Conservation (phyloP, 345 rosid species). For the Salix viminalis region DNA sequence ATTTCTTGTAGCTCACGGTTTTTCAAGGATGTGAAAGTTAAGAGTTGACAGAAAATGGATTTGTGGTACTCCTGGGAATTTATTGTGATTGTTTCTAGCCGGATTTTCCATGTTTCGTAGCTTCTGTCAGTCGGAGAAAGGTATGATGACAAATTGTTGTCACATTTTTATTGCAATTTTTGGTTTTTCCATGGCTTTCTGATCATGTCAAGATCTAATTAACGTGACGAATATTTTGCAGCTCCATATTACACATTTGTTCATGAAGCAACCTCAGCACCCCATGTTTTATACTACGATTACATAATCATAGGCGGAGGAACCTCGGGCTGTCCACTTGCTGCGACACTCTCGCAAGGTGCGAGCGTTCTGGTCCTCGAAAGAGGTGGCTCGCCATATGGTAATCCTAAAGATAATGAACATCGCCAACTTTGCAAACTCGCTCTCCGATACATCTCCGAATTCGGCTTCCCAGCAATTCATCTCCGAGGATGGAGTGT, state of each 20-base stretch:
- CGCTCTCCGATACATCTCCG: constrained; percentile 43
- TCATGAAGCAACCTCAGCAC: constrained; percentile 55
- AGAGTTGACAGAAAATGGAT: constrained; percentile 9
- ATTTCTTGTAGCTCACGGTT: neutral
- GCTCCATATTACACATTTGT: constrained; percentile 56
- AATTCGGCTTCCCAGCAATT: constrained; percentile 60
- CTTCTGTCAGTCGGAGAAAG: constrained; percentile 41
- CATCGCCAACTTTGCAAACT: constrained; percentile 34
- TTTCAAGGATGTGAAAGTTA: neutral
- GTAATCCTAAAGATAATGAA: constrained; percentile 38
- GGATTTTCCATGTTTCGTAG: constrained; percentile 23
- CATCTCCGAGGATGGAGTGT: constrained; percentile 72
- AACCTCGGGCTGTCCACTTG: constrained; percentile 77
- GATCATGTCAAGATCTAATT: neutral
- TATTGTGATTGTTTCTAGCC: constrained; percentile 17
- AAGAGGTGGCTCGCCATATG: constrained; percentile 76
- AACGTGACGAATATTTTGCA: constrained; percentile 11
- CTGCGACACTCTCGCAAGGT: constrained; percentile 61
- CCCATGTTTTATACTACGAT: constrained; percentile 43
- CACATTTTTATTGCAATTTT: no score
- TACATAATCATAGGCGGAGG: constrained; percentile 87
- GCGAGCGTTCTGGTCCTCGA: constrained; percentile 69
- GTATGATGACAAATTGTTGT: constrained; percentile 15
- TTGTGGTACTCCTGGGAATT: constrained; percentile 5
- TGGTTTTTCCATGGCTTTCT: no score